Conservation (phyloP, 768 basidiomycete genomes). For the Candolleomyces aberdarensis region DNA sequence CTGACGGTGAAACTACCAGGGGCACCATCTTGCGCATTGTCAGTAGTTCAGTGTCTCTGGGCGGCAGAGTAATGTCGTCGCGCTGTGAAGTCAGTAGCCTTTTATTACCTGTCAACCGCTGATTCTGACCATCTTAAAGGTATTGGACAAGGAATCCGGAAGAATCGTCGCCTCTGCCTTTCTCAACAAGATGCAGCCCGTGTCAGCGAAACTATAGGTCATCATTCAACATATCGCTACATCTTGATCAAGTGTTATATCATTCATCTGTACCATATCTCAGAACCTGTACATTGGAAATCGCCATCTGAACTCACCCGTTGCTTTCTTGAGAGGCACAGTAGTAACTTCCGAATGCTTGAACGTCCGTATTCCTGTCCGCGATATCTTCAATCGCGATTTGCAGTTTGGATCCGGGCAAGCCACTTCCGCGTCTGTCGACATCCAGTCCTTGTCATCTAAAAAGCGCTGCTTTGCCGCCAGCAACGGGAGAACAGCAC, state of each 20-base stretch:
- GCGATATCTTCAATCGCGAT: constrained; percentile 48
- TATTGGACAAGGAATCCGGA: constrained; percentile 57
- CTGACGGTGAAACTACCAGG: constrained; percentile 28
- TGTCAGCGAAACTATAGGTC: constrained; percentile 40
- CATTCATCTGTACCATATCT: neutral
- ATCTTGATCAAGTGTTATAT: neutral
- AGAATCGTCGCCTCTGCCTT: constrained; percentile 63
- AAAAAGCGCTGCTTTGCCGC: constrained; percentile 63
- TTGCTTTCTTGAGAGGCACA: constrained; percentile 29
- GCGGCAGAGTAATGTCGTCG: constrained; percentile 67
- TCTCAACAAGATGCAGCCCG: constrained; percentile 74
- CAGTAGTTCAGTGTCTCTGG: constrained; percentile 64
- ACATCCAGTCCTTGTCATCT: constrained; percentile 63
- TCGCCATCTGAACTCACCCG: neutral
- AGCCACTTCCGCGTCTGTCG: constrained; percentile 59
- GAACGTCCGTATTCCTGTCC: constrained; percentile 51
- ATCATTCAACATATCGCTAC: neutral
- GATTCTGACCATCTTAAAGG: constrained; percentile 29
- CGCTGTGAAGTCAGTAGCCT: constrained; percentile 43
- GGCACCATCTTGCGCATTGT: constrained; percentile 57
- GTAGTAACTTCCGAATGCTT: constrained; percentile 53
- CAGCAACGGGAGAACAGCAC: constrained; percentile 59
- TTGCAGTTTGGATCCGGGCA: constrained; percentile 69
- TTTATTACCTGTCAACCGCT: constrained; percentile 2
- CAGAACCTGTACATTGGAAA: neutral